Evolutionary conservation across 371 early-diverging fungal species (phyloP).

Genomic region (Nematocida sp.): DNA sequence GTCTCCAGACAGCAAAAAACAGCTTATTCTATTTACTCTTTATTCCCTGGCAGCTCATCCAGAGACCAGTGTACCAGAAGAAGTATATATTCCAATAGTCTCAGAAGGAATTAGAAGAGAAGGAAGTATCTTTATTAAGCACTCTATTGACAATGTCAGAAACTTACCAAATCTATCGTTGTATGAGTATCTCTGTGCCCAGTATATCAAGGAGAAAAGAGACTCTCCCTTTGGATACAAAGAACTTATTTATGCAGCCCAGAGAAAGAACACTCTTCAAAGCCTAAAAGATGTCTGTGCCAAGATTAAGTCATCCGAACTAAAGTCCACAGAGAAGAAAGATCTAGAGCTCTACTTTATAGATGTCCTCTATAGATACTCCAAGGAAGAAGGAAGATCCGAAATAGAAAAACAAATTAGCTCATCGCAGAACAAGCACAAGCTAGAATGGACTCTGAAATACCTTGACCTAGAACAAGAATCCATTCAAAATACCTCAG

Average conservation of each 20-base stretch:
- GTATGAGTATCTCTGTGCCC: not conserved
- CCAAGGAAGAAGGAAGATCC: constrained; percentile 18
- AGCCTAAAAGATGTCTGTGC: not conserved
- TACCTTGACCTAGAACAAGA: constrained; percentile 12
- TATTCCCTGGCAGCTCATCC: not conserved
- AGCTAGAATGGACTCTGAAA: constrained; percentile 30
- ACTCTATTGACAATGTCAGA: constrained; percentile 12
- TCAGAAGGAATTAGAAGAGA: constrained; percentile 33
- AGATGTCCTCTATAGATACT: constrained; percentile 12
- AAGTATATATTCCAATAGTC: not conserved
- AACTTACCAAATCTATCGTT: not conserved
- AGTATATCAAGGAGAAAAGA: constrained; percentile 20
- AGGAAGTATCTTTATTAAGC: constrained; percentile 26
- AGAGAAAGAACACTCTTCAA: not conserved
- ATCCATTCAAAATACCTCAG: constrained; percentile 2
- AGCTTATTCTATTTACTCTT: not conserved
- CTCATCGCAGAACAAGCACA: not conserved
- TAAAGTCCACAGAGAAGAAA: constrained; percentile 31
- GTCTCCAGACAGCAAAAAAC: constrained; percentile 29
- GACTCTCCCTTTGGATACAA: constrained; percentile 33
- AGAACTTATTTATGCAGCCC: constrained; percentile 11
- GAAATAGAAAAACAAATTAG: constrained; percentile 16
- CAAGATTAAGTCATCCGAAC: not conserved
- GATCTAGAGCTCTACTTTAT: constrained; percentile 3
- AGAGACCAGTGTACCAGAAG: not conserved